Conservation (phyloP, 2,329 filamentous ascomycete genomes). For the Cadophora gregata region DNA sequence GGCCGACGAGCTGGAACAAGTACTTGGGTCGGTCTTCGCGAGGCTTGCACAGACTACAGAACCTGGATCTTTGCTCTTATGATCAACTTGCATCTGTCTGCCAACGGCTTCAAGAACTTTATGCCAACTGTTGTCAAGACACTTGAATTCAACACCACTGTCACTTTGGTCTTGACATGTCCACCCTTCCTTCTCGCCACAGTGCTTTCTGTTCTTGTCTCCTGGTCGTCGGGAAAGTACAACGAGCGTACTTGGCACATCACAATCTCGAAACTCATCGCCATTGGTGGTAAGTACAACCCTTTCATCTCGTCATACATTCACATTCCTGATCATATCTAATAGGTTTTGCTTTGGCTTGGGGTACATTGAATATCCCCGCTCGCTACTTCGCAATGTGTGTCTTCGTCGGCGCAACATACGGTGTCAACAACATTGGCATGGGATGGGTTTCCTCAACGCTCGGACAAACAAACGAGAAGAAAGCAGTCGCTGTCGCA, state of each 20-base stretch:
- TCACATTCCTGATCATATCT: constrained; percentile 4
- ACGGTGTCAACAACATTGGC: constrained; percentile 27
- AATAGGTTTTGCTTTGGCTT: background rate
- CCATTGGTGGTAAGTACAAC: constrained; percentile 16
- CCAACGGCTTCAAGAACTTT: constrained; percentile 45
- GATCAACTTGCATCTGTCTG: constrained; percentile 54
- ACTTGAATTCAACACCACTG: constrained; percentile 39
- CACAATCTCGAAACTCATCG: constrained; percentile 24
- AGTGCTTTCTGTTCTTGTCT: constrained; percentile 5
- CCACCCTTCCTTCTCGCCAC: constrained; percentile 25
- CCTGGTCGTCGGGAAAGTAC: constrained; percentile 22
- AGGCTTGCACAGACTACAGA: constrained; percentile 49
- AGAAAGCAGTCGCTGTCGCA: constrained; percentile 46
- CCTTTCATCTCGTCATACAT: constrained; percentile 11
- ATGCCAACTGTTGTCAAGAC: constrained; percentile 37
- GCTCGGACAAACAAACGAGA: constrained; percentile 48
- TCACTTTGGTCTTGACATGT: constrained; percentile 31
- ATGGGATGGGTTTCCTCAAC: constrained; percentile 37
- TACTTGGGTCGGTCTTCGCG: constrained; percentile 48
- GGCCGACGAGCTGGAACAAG: constrained; percentile 44
- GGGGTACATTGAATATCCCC: background rate
- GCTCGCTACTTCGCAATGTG: background rate
- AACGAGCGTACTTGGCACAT: constrained; percentile 34
- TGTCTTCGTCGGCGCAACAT: constrained; percentile 18
- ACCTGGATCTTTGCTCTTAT: constrained; percentile 53